Conservation (phyloP, 257 asterid species). For the Solanum lycopersicoides region DNA sequence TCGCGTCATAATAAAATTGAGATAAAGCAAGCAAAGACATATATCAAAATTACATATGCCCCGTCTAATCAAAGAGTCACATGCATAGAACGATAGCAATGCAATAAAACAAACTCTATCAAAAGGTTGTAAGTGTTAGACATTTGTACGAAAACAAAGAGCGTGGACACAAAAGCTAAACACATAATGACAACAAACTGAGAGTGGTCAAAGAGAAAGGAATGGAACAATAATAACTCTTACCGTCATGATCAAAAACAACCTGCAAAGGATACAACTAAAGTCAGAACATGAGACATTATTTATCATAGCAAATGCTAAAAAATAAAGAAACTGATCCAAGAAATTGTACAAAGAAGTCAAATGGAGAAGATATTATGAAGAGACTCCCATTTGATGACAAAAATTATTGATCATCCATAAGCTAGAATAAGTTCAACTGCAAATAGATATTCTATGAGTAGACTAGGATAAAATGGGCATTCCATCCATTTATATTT, state of each 20-base stretch:
- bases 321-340: not conserved
- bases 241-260: constrained; percentile 94
- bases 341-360: not conserved
- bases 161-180: not conserved
- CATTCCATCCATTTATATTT: not conserved
- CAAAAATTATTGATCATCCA: not conserved
- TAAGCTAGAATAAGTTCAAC: not conserved
- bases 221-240: constrained; percentile 13
- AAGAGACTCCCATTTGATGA: not conserved
- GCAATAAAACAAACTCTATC: not conserved
- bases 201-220: not conserved
- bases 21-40: not conserved
- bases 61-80: not conserved
- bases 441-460: not conserved
- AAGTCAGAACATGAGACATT: constrained; percentile 17
- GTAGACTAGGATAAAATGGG: not conserved
- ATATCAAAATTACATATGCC: not conserved
- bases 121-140: not conserved
- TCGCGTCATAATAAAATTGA: not conserved
- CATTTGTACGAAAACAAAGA: not conserved
- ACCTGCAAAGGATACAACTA: constrained; percentile 42
- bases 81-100: not conserved
- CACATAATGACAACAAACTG: constrained; percentile 2
- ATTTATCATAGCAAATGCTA: not conserved
- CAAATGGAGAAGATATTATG: not conserved